A percentile compares a stretch with the other conserved stretches of the same genome.
Evolutionary conservation across 352 stramenopile species (phyloP).

Genomic region (Phytophthora multivora): DNA sequence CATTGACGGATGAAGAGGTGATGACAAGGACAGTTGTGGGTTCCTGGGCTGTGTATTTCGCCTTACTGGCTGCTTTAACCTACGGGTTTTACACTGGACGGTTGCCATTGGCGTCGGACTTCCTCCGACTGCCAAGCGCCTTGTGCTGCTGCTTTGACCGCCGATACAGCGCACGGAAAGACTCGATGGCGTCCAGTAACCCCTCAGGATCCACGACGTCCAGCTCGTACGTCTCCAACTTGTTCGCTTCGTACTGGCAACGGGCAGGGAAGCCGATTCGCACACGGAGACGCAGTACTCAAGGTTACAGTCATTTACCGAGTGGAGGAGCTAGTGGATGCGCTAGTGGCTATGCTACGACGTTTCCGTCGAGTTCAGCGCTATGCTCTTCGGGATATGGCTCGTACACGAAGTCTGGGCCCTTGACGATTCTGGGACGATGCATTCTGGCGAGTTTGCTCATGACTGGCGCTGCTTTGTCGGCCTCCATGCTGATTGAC

Average conservation of each 20-base stretch:
- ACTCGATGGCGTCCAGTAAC: slow-evolving; percentile 41
- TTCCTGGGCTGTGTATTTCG: slow-evolving; percentile 56
- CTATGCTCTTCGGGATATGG: slow-evolving; percentile 27
- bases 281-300: slow-evolving; percentile 28
- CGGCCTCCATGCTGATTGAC: slow-evolving; percentile 53
- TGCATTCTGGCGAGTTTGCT: slow-evolving; percentile 39
- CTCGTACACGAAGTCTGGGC: slow-evolving; percentile 36
- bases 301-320: slow-evolving; percentile 24
- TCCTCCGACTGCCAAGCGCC: slow-evolving; percentile 44
- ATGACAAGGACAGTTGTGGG: slow-evolving; percentile 58
- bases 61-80: slow-evolving; percentile 49
- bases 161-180: slow-evolving; percentile 42
- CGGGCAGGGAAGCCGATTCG: slow-evolving; percentile 24
- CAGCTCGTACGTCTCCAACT: slow-evolving; percentile 35
- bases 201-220: slow-evolving; percentile 12
- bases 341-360: slow-evolving; percentile 28
- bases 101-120: slow-evolving; percentile 57
- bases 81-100: slow-evolving; percentile 60
- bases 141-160: slow-evolving; percentile 41
- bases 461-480: slow-evolving; percentile 40
- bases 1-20: slow-evolving; percentile 63
- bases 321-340: slow-evolving; percentile 25
- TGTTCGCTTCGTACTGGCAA: slow-evolving; percentile 55
- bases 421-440: slow-evolving; percentile 31
- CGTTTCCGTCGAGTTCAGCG: slow-evolving; percentile 25